phyloP scores from a whole-genome alignment of 2,329 filamentous ascomycete genomes.

The Lojkania enalia region DNA sequence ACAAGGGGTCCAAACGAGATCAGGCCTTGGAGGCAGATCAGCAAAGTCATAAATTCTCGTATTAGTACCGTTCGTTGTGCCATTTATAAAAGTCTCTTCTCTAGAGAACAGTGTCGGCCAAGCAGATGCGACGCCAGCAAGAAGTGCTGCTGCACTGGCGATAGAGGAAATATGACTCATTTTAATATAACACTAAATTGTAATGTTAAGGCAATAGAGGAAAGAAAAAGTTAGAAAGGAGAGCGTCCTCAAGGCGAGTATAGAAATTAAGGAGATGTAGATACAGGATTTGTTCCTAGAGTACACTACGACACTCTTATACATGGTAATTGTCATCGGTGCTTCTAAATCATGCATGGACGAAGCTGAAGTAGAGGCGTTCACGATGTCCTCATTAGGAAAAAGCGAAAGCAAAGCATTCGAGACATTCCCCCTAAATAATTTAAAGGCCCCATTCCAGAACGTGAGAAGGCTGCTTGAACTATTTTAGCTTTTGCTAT shows the following conservation, averaged over 20 bases:
- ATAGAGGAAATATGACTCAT: conserved; percentile 1
- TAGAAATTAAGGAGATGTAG: neutral
- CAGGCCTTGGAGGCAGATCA: conserved; percentile 1
- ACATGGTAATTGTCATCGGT: neutral
- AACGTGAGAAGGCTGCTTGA: too few species aligned
- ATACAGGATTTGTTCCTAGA: neutral
- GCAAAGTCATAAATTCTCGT: conserved; percentile 1
- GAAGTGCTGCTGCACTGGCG: neutral
- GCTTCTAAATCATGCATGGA: neutral
- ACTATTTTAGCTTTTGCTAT: neutral
- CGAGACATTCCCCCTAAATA: neutral
- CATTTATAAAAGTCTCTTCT: too few species aligned
- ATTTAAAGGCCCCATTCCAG: neutral
- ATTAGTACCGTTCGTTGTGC: neutral
- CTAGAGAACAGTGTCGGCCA: neutral
- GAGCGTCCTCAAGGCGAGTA: neutral
- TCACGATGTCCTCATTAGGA: neutral
- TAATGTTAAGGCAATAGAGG: neutral
- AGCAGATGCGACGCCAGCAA: neutral
- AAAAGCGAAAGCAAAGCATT: neutral
- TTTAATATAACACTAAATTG: neutral
- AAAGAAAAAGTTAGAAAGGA: neutral
- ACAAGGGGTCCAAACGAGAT: conserved; percentile 12
- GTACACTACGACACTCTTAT: neutral
- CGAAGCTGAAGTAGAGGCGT: neutral